Conservation (phyloP, 2,329 filamentous ascomycete species). For the Neofusicoccum laricinum region DNA sequence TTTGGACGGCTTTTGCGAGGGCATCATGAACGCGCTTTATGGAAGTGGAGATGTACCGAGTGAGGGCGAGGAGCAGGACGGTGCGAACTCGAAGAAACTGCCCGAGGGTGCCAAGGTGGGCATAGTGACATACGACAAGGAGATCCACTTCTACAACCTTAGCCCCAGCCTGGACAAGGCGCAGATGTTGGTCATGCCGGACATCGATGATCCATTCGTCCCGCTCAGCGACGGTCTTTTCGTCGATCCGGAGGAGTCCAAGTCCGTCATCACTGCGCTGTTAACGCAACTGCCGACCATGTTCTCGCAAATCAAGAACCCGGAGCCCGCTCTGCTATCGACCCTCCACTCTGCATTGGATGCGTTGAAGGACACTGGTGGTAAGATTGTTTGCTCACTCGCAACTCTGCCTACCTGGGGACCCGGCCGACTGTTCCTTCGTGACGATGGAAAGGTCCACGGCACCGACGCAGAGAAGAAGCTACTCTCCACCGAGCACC, state of each 20-base stretch:
- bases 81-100: conserved; percentile 53
- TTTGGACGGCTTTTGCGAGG: conserved; percentile 84
- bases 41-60: conserved; percentile 53
- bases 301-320: conserved; percentile 84
- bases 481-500: conserved; percentile 85
- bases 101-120: conserved; percentile 83
- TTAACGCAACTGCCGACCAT: conserved; percentile 78
- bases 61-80: conserved; percentile 49
- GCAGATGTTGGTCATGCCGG: conserved; percentile 98
- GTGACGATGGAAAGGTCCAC: conserved; percentile 83
- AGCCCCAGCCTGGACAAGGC: conserved; percentile 76
- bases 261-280: conserved; percentile 82
- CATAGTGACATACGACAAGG: conserved; percentile 93
- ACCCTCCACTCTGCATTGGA: conserved; percentile 78
- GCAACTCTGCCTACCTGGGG: conserved; percentile 89
- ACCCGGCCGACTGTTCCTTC: conserved; percentile 77
- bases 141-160: conserved; percentile 97
- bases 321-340: conserved; percentile 83
- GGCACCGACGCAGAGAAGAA: conserved; percentile 90
- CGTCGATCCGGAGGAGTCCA: conserved; percentile 89
- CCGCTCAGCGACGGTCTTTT: conserved; percentile 89
- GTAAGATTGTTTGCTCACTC: conserved; percentile 86
- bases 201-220: conserved; percentile 94
- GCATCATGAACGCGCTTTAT: conserved; percentile 81
- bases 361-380: conserved; percentile 82